Percentiles rank a stretch among this genome's conserved stretches.
phyloP scores from a whole-genome alignment of 352 stramenopile species.

The Globisporangium takayamanum region DNA sequence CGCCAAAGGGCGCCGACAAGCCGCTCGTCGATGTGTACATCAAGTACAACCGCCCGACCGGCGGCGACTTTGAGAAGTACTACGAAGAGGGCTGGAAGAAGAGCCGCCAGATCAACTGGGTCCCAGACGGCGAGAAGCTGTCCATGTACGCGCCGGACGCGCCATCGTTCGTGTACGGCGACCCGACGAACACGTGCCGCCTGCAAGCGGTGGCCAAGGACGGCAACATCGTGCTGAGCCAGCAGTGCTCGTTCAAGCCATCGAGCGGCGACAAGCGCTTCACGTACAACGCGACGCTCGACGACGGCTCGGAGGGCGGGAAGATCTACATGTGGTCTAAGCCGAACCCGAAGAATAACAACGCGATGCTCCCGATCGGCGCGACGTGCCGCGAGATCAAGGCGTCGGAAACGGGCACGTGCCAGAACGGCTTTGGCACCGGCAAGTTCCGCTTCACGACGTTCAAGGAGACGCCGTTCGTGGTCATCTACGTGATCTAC shows the following conservation, averaged over 20 bases:
- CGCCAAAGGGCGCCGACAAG: slow-evolving; percentile 19
- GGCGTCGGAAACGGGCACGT: slow-evolving; percentile 20
- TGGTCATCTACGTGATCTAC: slow-evolving; percentile 51
- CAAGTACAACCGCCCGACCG: slow-evolving; percentile 49
- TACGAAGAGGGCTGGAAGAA: slow-evolving; percentile 67
- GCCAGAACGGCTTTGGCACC: slow-evolving; percentile 13
- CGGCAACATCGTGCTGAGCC: slow-evolving; percentile 20
- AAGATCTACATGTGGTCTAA: slow-evolving; percentile 50
- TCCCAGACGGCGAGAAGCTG: slow-evolving; percentile 27
- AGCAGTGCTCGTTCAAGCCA: slow-evolving; percentile 43
- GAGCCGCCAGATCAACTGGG: slow-evolving; percentile 59
- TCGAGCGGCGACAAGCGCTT: slow-evolving; percentile 27
- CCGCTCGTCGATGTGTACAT: slow-evolving; percentile 44
- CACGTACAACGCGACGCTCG: slow-evolving; percentile 43
- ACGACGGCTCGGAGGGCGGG: slow-evolving; percentile 36
- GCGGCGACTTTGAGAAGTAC: slow-evolving; percentile 34
- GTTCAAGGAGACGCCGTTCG: slow-evolving; percentile 41
- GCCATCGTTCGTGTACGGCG: slow-evolving; percentile 50
- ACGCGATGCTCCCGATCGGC: slow-evolving; percentile 54
- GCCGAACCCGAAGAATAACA: slow-evolving; percentile 62
- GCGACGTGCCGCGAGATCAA: slow-evolving; percentile 31
- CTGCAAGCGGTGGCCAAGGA: slow-evolving; percentile 26
- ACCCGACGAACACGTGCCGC: slow-evolving; percentile 39
- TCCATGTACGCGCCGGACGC: slow-evolving; percentile 54
- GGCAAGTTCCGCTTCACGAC: slow-evolving; percentile 42